Evolutionary conservation across 805 yeast genomes (phyloP).

Genomic region (Starmera amethionina): DNA sequence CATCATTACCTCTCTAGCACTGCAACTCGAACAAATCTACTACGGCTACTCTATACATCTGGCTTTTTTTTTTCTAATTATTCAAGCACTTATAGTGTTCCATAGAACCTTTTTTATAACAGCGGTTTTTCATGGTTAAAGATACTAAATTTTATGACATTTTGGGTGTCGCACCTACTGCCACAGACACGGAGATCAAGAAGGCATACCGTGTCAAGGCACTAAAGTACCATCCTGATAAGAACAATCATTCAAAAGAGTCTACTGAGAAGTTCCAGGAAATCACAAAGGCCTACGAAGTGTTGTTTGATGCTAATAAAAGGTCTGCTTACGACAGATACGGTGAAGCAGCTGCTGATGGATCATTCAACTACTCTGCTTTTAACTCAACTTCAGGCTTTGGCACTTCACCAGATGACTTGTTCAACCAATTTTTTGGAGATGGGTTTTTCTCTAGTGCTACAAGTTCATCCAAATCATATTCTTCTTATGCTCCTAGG

Average conservation of each 20-base stretch:
- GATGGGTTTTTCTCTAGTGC: slow-evolving; percentile 16
- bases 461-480: neutral
- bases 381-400: neutral
- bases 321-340: slow-evolving; percentile 42
- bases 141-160: slow-evolving; percentile 55
- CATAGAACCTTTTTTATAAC: too few species aligned
- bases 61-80: too few species aligned
- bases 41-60: too few species aligned
- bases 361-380: slow-evolving; percentile 5
- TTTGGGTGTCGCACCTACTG: neutral
- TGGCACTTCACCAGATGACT: slow-evolving; percentile 3
- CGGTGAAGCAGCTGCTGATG: slow-evolving; percentile 37
- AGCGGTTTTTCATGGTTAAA: slow-evolving; percentile 39
- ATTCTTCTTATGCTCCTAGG: slow-evolving; percentile 3
- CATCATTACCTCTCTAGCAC: too few species aligned
- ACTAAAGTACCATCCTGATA: slow-evolving; percentile 56
- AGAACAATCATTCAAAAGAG: slow-evolving; percentile 38
- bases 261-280: slow-evolving; percentile 49
- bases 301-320: slow-evolving; percentile 36
- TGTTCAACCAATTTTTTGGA: slow-evolving; percentile 18
- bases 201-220: slow-evolving; percentile 42
- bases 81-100: too few species aligned
- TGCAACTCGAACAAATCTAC: too few species aligned
- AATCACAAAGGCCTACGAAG: slow-evolving; percentile 58
- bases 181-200: slow-evolving; percentile 27